Percentiles rank a stretch among this genome's conserved stretches.
Conservation (phyloP, 225 moss, liverwort and hornwort species). For the Physcomitrellopsis africana region DNA sequence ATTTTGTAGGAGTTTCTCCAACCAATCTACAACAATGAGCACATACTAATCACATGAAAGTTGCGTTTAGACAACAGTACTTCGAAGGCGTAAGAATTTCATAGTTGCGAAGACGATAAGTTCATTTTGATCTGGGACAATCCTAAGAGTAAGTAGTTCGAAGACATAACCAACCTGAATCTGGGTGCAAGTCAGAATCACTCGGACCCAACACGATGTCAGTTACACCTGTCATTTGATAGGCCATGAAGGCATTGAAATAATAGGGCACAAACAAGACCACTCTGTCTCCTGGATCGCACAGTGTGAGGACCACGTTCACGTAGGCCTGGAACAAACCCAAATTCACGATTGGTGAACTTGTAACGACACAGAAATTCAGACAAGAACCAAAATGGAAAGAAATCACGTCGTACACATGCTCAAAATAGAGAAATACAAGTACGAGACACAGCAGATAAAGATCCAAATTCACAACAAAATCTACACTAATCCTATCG, state of each 20-base stretch:
- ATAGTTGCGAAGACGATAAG: neutral
- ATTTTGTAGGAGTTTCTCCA: constrained; percentile 73
- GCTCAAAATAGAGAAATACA: neutral
- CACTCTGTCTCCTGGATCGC: constrained; percentile 96
- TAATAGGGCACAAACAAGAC: constrained; percentile 95
- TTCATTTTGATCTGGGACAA: neutral
- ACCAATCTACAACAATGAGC: constrained; percentile 72
- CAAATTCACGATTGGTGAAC: constrained; percentile 16
- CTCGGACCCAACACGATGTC: constrained; percentile 92
- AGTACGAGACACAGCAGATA: neutral
- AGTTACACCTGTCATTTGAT: constrained; percentile 98
- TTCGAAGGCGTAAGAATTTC: neutral
- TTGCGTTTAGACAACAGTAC: neutral
- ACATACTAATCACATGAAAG: constrained; percentile 7
- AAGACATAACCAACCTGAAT: constrained; percentile 64
- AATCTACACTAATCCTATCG: neutral
- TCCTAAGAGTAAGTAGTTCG: constrained; percentile 3
- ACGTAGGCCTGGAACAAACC: constrained; percentile 77
- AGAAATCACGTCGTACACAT: too few species aligned
- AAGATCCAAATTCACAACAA: neutral
- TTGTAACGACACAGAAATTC: neutral
- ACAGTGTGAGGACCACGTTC: constrained; percentile 87
- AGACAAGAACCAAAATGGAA: neutral
- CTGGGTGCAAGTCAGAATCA: constrained; percentile 84
- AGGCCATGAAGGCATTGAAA: constrained; percentile 99